Base-by-base conservation (phyloP, 768 basidiomycete genomes). In the Kwoniella sp. region DNA sequence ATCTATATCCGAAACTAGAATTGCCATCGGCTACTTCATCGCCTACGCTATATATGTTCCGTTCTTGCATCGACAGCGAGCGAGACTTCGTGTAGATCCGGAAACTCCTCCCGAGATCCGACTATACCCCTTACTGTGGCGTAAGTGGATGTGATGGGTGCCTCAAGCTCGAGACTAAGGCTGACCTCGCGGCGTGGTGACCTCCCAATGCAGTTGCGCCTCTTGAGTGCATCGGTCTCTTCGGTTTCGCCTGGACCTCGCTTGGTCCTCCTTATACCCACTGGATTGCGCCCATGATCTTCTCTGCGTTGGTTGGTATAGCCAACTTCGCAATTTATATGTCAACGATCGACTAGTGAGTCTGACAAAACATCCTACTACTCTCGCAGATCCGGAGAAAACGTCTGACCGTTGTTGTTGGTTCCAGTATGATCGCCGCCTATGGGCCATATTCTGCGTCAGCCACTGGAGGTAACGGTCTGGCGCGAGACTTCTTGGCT, bases 251-350 rank as follows among this genome's bases (percentile, higher is more conserved):
- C 1, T 73, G 72, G 56, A 76, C 71, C 22, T 63, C 65, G 47
- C 61, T 77, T 60, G 72, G 72, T 29, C 57, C 69, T 1, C 67
- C 71, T 83, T 70, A 19, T 7, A 72, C 87, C 0, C 88, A 85
- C 71, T 89, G 86, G 85, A 84, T 88, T 60, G 85, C 86, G 2
- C 86, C 88, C 13, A 85, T 90, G 76, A 77, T 89, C 40, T 86
- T 85, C 72, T 65, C 65, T 2, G 71, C 71, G 12, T 46, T 77
- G 24, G 69, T 78, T 46, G 74, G 71, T 48, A 71, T 71, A 21
- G 68, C 73, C 63, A 71, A 72, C 54, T 73, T 56, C 54, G 56
- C 73, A 8, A 75, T 75, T 64, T 75, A 75, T 56, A 68, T 72
- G 73, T 68, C 69, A 0, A 70, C 67, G 15, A 68, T 72, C 56